These are phyloP conservation scores for Neurospora sp. DNA, from an alignment of 2,329 filamentous ascomycete species.

Conservation along the genomic window DNA sequence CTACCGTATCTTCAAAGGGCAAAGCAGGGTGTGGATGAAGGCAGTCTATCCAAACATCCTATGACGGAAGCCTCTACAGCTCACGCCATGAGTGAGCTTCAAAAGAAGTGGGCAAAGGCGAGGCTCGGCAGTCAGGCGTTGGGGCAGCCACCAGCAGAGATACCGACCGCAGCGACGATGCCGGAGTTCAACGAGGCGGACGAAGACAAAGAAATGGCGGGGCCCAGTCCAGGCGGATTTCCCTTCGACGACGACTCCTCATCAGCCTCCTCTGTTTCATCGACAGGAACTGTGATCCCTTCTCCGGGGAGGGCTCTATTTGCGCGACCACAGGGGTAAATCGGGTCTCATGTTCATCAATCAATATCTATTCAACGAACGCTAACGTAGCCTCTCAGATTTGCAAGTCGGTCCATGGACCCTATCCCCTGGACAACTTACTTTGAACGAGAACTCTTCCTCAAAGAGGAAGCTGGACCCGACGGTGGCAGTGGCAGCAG, in stretches of 20 bases:
- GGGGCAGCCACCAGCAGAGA: slow-evolving; percentile 7
- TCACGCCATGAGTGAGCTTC: slow-evolving; percentile 23
- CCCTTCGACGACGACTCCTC: slow-evolving; percentile 57
- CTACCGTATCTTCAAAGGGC: neutral
- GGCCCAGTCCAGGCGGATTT: slow-evolving; percentile 28
- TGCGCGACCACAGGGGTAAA: slow-evolving; percentile 58
- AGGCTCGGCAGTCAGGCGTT: slow-evolving; percentile 8
- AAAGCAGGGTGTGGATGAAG: neutral
- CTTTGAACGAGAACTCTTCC: slow-evolving; percentile 78
- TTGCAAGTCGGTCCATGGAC: slow-evolving; percentile 44
- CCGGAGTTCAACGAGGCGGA: slow-evolving; percentile 23
- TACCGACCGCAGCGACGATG: neutral
- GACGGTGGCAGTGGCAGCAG: slow-evolving; percentile 22
- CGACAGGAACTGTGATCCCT: slow-evolving; percentile 82
- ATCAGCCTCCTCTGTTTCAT: slow-evolving; percentile 78
- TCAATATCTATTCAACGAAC: slow-evolving; percentile 6
- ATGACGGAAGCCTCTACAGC: slow-evolving; percentile 2
- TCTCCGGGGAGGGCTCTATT: slow-evolving; percentile 64
- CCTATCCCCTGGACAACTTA: slow-evolving; percentile 79
- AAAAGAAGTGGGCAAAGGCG: slow-evolving; percentile 24
- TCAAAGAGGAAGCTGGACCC: slow-evolving; percentile 34
- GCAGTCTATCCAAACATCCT: neutral
- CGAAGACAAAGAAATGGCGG: slow-evolving; percentile 29
- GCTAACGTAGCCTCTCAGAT: slow-evolving; percentile 23
- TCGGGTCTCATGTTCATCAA: slow-evolving; percentile 12